A percentile compares a stretch with the other conserved stretches of the same genome.
These are phyloP conservation scores for Salix koriyanagi DNA, from an alignment of 345 rosid species.

Conservation along the genomic window DNA sequence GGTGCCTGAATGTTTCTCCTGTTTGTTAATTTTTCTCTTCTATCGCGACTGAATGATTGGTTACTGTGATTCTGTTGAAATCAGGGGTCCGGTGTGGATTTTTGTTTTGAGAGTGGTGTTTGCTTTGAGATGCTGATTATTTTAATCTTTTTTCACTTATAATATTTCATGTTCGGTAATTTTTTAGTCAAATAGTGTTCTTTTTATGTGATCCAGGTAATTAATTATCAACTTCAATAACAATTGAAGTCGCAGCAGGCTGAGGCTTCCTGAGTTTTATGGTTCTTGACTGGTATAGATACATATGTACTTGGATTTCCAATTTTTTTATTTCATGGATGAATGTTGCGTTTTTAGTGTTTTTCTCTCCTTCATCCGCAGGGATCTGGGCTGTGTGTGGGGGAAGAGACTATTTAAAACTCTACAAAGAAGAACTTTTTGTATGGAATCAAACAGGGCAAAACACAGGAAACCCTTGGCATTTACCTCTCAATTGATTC, in stretches of 20 bases:
- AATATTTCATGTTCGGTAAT: not conserved
- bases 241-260: conserved; percentile 80
- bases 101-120: not conserved
- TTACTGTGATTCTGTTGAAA: not conserved
- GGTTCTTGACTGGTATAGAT: conserved; percentile 46
- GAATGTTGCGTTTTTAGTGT: not conserved
- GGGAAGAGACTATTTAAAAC: conserved; percentile 31
- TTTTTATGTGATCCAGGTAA: conserved; percentile 22
- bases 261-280: conserved; percentile 37
- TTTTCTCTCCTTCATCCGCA: conserved; percentile 10
- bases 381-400: conserved; percentile 53
- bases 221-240: conserved; percentile 8
- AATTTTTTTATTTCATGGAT: not conserved
- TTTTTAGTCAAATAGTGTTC: not conserved
- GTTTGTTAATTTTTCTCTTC: not conserved
- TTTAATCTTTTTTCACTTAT: not conserved
- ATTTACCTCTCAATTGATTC: conserved; percentile 48
- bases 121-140: too few relatives aligned
- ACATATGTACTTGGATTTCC: not conserved
- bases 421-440: conserved; percentile 35
- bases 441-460: conserved; percentile 74
- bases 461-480: conserved; percentile 47
- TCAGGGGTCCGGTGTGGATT: not conserved
- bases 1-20: not conserved
- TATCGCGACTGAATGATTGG: too few relatives aligned